Evolutionary conservation across 495 filamentous ascomycete species (phyloP).

Genomic region (Evernia prunastri): DNA sequence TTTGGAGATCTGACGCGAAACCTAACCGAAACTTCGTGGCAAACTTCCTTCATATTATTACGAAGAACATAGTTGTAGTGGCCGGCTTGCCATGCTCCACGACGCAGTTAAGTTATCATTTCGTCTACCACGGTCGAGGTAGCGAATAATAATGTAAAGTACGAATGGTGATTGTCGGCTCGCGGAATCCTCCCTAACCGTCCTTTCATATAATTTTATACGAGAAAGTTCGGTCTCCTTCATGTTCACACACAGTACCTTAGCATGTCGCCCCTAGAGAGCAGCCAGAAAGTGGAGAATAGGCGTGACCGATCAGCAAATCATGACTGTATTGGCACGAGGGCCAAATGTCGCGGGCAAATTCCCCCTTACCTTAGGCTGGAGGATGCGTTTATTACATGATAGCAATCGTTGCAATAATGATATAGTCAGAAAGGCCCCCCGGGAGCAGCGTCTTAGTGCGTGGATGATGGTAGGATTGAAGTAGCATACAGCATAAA

Average conservation of each 20-base stretch:
- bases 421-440: neutral
- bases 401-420: neutral
- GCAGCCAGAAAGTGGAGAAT: neutral
- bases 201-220: neutral
- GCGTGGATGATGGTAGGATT: neutral
- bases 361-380: neutral
- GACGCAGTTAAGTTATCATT: conserved; percentile 6
- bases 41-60: neutral
- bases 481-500: neutral
- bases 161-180: neutral
- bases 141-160: no score
- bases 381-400: neutral
- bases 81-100: neutral
- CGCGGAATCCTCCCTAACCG: neutral
- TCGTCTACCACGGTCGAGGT: neutral
- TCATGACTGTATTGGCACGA: neutral
- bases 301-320: neutral
- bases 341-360: neutral
- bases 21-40: neutral
- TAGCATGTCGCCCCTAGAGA: neutral
- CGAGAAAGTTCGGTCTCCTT: neutral
- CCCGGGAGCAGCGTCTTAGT: neutral
- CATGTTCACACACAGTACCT: neutral
- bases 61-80: neutral
- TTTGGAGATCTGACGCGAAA: conserved; percentile 2